A percentile compares a stretch with the other conserved stretches of the same genome.
Evolutionary conservation across 345 rosid species (phyloP).

Genomic region (Eucalyptus erythrocorys): DNA sequence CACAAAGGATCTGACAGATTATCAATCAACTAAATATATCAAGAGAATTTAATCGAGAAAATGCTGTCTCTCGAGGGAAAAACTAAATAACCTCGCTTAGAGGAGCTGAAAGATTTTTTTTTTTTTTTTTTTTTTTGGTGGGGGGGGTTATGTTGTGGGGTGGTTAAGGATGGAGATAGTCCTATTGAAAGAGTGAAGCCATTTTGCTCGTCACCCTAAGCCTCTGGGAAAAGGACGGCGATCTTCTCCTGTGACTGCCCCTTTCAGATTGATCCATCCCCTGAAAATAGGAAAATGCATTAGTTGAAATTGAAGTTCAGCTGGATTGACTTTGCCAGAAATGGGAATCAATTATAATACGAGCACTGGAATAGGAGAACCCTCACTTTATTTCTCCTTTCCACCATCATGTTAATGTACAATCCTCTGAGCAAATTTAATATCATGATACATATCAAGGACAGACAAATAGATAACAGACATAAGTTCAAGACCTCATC

Average conservation of each 20-base stretch:
- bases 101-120: neutral
- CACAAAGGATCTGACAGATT: neutral
- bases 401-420: neutral
- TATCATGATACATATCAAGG: neutral
- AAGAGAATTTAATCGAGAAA: neutral
- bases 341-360: neutral
- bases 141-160: too few species aligned
- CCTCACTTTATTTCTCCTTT: neutral
- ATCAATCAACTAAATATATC: neutral
- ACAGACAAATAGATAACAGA: neutral
- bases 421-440: neutral
- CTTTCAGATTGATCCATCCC: slow-evolving; percentile 78
- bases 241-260: slow-evolving; percentile 61
- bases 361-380: neutral
- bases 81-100: neutral
- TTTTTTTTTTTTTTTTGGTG: too few species aligned
- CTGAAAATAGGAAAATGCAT: slow-evolving; percentile 21
- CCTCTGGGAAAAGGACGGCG: slow-evolving; percentile 43
- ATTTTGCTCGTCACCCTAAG: slow-evolving; percentile 45
- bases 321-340: neutral
- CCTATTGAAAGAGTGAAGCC: slow-evolving; percentile 16
- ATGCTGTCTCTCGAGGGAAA: neutral
- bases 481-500: neutral
- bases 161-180: neutral
- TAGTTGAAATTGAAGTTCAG: neutral